A percentile compares a stretch with the other conserved stretches of the same genome.
Conservation (phyloP, 805 yeast genomes). For the Dipodascus geniculatus region DNA sequence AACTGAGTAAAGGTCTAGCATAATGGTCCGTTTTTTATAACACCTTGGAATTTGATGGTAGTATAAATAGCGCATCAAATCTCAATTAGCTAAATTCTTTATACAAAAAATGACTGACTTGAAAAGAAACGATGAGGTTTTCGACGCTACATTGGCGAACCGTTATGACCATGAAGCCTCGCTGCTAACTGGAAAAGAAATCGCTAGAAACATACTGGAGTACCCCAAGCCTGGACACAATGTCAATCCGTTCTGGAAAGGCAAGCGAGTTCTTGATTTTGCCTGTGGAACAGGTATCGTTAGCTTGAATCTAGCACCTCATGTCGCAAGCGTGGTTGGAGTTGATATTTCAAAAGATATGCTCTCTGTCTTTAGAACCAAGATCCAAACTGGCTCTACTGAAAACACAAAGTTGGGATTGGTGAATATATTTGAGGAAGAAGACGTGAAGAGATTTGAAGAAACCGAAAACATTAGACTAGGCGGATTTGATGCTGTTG, state of each 20-base stretch:
- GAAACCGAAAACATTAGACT: background rate
- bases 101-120: background rate
- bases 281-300: constrained; percentile 20
- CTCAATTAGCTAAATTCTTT: too few relatives aligned
- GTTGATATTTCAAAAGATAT: constrained; percentile 17
- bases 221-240: background rate
- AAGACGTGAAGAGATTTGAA: constrained; percentile 3
- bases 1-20: too few relatives aligned
- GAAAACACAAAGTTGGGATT: constrained; percentile 13
- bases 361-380: constrained; percentile 15
- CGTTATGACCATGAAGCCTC: background rate
- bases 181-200: background rate
- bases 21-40: too few relatives aligned
- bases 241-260: background rate
- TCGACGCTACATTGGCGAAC: background rate
- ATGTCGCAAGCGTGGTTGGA: constrained; percentile 15
- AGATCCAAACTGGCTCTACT: constrained; percentile 10
- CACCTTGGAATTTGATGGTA: too few relatives aligned
- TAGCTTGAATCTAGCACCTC: constrained; percentile 12
- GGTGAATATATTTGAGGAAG: constrained; percentile 10
- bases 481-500: constrained; percentile 14
- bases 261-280: constrained; percentile 16
- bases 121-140: background rate
- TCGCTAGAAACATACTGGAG: background rate
- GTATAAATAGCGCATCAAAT: too few relatives aligned